Evolutionary conservation across 805 yeast genomes (phyloP).

Genomic region (Yarrowia osloensis): DNA sequence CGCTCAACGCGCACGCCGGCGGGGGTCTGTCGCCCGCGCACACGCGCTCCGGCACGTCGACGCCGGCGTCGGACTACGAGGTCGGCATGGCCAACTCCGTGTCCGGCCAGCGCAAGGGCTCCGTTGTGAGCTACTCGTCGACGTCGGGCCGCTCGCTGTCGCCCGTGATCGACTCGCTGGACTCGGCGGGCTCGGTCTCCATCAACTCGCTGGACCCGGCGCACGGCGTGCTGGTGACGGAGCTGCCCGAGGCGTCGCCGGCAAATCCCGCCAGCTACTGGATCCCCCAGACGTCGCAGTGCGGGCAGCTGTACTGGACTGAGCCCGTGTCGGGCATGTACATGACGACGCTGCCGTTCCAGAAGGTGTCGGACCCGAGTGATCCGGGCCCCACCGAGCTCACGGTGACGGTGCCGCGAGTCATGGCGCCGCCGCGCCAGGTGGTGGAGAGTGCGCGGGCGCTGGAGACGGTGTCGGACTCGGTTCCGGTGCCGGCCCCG

Average conservation of each 20-base stretch:
- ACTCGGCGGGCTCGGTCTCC: slow-evolving; percentile 22
- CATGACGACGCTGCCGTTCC: slow-evolving; percentile 25
- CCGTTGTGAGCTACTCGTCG: slow-evolving; percentile 35
- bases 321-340: slow-evolving; percentile 18
- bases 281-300: slow-evolving; percentile 42
- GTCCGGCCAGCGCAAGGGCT: slow-evolving; percentile 32
- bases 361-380: slow-evolving; percentile 17
- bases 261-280: slow-evolving; percentile 37
- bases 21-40: neutral
- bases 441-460: neutral
- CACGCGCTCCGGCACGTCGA: slow-evolving; percentile 14
- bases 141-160: slow-evolving; percentile 31
- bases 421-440: neutral
- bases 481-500: neutral
- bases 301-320: slow-evolving; percentile 35
- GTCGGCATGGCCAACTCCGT: slow-evolving; percentile 4
- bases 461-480: neutral
- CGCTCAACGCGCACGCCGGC: neutral
- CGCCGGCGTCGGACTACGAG: slow-evolving; percentile 24
- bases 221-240: slow-evolving; percentile 15
- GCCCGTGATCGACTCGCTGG: slow-evolving; percentile 17
- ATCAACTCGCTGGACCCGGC: slow-evolving; percentile 29
- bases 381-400: slow-evolving; percentile 15
- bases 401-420: neutral
- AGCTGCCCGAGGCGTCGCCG: slow-evolving; percentile 26